Conservation (phyloP, 2,329 filamentous ascomycete genomes). For the Phoma sp. region DNA sequence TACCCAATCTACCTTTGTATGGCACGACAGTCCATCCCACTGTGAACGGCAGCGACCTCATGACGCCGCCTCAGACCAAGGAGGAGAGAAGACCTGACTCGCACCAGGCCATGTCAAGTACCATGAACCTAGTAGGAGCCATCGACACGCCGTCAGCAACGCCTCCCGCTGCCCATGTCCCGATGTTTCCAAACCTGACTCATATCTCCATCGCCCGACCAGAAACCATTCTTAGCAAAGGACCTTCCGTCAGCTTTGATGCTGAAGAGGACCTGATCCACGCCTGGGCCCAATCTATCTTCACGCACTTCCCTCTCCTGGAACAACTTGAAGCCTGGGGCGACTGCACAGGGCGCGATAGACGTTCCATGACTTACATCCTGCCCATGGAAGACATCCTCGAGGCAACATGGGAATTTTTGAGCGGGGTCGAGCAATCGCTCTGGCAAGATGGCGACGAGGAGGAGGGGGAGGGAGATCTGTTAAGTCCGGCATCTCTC, state of each 20-base stretch:
- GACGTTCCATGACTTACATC: constrained; percentile 40
- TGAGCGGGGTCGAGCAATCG: constrained; percentile 44
- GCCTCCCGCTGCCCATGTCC: neutral
- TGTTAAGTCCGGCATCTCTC: constrained; percentile 3
- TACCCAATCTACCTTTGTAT: constrained; percentile 27
- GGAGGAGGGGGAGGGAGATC: constrained; percentile 25
- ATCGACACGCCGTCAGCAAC: constrained; percentile 1
- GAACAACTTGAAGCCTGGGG: constrained; percentile 45
- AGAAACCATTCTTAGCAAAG: constrained; percentile 32
- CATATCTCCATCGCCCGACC: constrained; percentile 40
- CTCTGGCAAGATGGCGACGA: constrained; percentile 39
- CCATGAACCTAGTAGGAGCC: neutral
- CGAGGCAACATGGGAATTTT: constrained; percentile 43
- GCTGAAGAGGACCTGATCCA: constrained; percentile 37
- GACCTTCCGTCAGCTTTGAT: constrained; percentile 26
- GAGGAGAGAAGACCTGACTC: constrained; percentile 5
- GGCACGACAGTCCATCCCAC: constrained; percentile 4
- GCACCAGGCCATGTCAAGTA: constrained; percentile 16
- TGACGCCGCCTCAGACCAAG: constrained; percentile 13
- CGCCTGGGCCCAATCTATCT: constrained; percentile 35
- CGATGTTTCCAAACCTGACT: constrained; percentile 34
- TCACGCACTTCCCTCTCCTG: constrained; percentile 36
- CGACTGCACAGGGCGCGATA: constrained; percentile 38
- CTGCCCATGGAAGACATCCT: constrained; percentile 38
- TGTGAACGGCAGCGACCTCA: constrained; percentile 13